A percentile compares a stretch with the other conserved stretches of the same genome.
Evolutionary conservation across 2,329 filamentous ascomycete species (phyloP).

Genomic region (Septoria linicola): DNA sequence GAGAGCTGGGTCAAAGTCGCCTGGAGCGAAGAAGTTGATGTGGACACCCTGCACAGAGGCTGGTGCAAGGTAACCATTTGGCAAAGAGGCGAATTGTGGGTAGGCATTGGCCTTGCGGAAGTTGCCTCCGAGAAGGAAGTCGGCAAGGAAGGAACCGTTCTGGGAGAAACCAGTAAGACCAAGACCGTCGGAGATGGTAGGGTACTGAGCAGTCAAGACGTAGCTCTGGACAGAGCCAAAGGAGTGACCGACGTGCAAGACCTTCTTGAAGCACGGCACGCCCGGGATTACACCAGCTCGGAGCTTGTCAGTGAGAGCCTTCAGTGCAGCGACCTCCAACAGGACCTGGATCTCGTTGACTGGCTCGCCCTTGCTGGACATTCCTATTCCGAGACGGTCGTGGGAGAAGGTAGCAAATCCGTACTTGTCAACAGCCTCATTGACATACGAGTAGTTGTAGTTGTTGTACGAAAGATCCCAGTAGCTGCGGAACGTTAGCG

Average conservation of each 20-base stretch:
- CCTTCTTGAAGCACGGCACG: conserved; percentile 43
- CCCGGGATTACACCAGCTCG: conserved; percentile 46
- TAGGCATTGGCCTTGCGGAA: conserved; percentile 37
- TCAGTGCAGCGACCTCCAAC: conserved; percentile 60
- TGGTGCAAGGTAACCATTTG: conserved; percentile 55
- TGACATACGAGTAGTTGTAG: conserved; percentile 63
- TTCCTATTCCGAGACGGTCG: conserved; percentile 62
- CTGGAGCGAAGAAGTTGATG: conserved; percentile 50
- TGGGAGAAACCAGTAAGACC: conserved; percentile 61
- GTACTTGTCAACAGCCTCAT: conserved; percentile 53
- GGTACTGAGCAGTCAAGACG: conserved; percentile 53
- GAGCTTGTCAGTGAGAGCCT: conserved; percentile 53
- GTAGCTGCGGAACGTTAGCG: conserved; percentile 57
- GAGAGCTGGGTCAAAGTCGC: conserved; percentile 56
- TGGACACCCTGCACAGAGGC: conserved; percentile 52
- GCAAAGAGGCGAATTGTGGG: conserved; percentile 32
- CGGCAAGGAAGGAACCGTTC: conserved; percentile 46
- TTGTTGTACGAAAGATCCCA: conserved; percentile 59
- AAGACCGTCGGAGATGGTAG: conserved; percentile 57
- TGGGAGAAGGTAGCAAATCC: conserved; percentile 61
- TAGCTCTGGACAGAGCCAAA: conserved; percentile 62
- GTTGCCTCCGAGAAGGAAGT: conserved; percentile 36
- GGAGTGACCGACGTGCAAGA: conserved; percentile 63
- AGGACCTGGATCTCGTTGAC: conserved; percentile 59
- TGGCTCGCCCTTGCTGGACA: conserved; percentile 59